phyloP scores from a whole-genome alignment of 2,329 filamentous ascomycete species.

The Claviceps sorghi region DNA sequence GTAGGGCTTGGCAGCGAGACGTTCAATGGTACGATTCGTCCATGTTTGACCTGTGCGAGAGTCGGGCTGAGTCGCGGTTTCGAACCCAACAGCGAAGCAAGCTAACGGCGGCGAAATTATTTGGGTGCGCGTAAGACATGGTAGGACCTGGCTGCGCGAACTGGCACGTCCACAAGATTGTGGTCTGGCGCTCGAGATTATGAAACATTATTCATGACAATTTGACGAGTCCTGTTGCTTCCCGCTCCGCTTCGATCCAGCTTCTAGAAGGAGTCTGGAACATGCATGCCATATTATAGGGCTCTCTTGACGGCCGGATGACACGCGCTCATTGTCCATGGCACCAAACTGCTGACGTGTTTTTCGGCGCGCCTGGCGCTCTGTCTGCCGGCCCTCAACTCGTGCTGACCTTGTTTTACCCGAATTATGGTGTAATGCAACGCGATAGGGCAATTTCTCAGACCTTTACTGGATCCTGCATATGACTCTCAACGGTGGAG shows the following conservation, averaged over 20 bases:
- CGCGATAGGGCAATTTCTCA: neutral
- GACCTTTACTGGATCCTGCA: neutral
- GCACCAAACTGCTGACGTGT: neutral
- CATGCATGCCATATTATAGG: no score
- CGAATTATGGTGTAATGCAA: neutral
- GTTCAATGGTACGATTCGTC: neutral
- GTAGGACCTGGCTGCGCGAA: neutral
- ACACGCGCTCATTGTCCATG: neutral
- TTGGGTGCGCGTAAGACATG: neutral
- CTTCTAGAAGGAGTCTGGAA: slow-evolving; percentile 1
- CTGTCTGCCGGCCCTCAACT: neutral
- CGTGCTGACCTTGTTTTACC: neutral
- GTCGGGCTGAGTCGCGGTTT: neutral
- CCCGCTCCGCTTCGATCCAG: neutral
- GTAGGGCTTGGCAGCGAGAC: neutral
- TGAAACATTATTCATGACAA: neutral
- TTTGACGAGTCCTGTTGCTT: neutral
- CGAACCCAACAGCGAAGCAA: neutral
- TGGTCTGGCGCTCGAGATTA: neutral
- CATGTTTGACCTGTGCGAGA: neutral
- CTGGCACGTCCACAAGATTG: neutral
- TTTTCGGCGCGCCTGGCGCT: neutral
- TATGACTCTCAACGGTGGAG: neutral
- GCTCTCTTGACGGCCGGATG: no score
- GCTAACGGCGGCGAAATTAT: neutral